These are phyloP conservation scores for Isatis tinctoria DNA, from an alignment of 345 rosid genomes.

Conservation along the genomic window DNA sequence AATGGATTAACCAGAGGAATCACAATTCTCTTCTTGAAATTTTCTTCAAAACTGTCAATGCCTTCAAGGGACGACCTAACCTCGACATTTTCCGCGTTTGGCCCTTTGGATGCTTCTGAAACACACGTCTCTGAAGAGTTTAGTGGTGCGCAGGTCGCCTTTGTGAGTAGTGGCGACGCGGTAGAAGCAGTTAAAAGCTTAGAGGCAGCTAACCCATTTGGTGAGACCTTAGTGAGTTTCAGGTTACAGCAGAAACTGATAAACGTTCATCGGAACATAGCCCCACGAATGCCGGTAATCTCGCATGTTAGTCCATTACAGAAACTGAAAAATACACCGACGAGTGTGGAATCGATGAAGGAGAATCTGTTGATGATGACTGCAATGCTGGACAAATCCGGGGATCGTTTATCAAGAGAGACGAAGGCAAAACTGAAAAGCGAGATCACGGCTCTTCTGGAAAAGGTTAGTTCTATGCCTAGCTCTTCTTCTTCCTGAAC, in stretches of 20 bases:
- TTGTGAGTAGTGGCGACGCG: slow-evolving; percentile 51
- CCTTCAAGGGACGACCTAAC: slow-evolving; percentile 64
- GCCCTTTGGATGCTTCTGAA: slow-evolving; percentile 60
- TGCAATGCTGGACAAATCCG: slow-evolving; percentile 72
- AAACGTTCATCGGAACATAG: slow-evolving; percentile 15
- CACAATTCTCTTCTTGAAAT: slow-evolving; percentile 60
- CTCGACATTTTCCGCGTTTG: slow-evolving; percentile 56
- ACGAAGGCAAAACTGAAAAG: slow-evolving; percentile 64
- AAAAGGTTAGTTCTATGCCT: slow-evolving; percentile 65
- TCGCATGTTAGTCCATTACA: slow-evolving; percentile 31
- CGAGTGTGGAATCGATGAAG: slow-evolving; percentile 58
- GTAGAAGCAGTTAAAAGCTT: slow-evolving; percentile 55
- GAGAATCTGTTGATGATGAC: slow-evolving; percentile 92
- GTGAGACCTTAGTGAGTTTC: slow-evolving; percentile 42
- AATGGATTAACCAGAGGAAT: slow-evolving; percentile 44
- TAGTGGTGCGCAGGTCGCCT: slow-evolving; percentile 51
- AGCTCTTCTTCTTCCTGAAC: slow-evolving; percentile 47
- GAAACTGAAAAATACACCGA: slow-evolving; percentile 39
- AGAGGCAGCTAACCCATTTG: slow-evolving; percentile 53
- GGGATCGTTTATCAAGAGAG: slow-evolving; percentile 75
- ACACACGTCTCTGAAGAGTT: slow-evolving; percentile 43
- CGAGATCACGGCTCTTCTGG: slow-evolving; percentile 70
- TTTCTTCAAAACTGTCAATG: slow-evolving; percentile 47
- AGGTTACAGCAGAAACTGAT: slow-evolving; percentile 40
- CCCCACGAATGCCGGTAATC: slow-evolving; percentile 30